A percentile compares a stretch with the other conserved stretches of the same genome.
phyloP scores from a whole-genome alignment of 73 alveolate genomes.

The Paramecium sonneborni region DNA sequence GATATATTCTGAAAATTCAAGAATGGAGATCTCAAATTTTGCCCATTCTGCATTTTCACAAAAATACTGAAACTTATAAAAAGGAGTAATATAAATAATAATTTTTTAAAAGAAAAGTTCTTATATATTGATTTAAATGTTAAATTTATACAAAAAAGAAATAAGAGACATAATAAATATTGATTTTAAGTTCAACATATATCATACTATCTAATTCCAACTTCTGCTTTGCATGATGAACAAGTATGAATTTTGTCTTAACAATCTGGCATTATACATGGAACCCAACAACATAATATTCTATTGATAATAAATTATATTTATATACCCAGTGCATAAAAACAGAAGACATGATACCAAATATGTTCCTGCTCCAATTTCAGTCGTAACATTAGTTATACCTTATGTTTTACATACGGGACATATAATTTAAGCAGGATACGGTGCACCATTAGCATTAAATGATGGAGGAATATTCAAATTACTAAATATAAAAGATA shows the following conservation, averaged over 20 bases:
- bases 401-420: background rate
- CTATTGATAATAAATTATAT: background rate
- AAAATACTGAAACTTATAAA: background rate
- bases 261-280: background rate
- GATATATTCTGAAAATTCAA: background rate
- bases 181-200: background rate
- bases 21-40: background rate
- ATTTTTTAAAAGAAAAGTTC: background rate
- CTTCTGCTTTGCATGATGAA: background rate
- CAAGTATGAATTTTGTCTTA: background rate
- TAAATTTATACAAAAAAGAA: too few relatives aligned
- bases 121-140: background rate
- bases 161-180: background rate
- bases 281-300: constrained; percentile 14
- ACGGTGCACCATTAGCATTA: background rate
- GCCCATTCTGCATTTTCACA: background rate
- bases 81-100: background rate
- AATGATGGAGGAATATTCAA: background rate
- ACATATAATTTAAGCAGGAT: background rate
- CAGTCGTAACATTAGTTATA: background rate
- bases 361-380: constrained; percentile 27
- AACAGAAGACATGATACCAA: background rate
- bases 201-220: constrained; percentile 1
- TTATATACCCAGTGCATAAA: background rate
- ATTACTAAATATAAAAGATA: background rate